Percentiles rank a stretch among this genome's conserved stretches.
These are phyloP conservation scores for Echinosophora koreensis DNA, from an alignment of 306 rosid species.

Conservation along the genomic window DNA sequence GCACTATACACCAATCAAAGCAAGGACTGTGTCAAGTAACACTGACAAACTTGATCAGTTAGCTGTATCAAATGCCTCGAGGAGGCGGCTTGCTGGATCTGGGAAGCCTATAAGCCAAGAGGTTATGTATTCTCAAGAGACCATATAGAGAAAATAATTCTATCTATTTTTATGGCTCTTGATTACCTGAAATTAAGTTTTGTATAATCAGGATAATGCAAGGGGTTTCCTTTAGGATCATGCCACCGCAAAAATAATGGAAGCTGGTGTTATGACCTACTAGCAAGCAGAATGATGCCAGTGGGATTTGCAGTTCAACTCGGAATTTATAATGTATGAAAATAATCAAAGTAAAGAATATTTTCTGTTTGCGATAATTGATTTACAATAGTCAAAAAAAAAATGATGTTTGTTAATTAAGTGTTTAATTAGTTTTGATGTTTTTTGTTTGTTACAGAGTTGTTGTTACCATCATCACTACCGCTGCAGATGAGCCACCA, in stretches of 20 bases:
- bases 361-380: neutral
- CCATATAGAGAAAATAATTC: neutral
- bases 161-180: neutral
- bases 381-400: neutral
- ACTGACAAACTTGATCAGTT: constrained; percentile 78
- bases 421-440: too few relatives aligned
- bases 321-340: constrained; percentile 1
- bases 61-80: constrained; percentile 81
- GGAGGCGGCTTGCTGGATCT: constrained; percentile 79
- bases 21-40: constrained; percentile 53
- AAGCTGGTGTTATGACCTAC: neutral
- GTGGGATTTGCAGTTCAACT: constrained; percentile 10
- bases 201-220: constrained; percentile 15
- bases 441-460: too few relatives aligned
- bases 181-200: neutral
- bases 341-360: neutral
- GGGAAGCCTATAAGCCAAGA: constrained; percentile 44
- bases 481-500: too few relatives aligned
- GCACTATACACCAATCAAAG: constrained; percentile 66
- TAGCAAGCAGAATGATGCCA: neutral
- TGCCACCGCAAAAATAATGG: constrained; percentile 34
- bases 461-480: too few relatives aligned
- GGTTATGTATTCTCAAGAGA: constrained; percentile 7
- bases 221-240: constrained; percentile 16
- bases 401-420: too few relatives aligned